These are phyloP conservation scores for Naematelia aurantialba DNA, from an alignment of 768 basidiomycete genomes.

Conservation along the genomic window DNA sequence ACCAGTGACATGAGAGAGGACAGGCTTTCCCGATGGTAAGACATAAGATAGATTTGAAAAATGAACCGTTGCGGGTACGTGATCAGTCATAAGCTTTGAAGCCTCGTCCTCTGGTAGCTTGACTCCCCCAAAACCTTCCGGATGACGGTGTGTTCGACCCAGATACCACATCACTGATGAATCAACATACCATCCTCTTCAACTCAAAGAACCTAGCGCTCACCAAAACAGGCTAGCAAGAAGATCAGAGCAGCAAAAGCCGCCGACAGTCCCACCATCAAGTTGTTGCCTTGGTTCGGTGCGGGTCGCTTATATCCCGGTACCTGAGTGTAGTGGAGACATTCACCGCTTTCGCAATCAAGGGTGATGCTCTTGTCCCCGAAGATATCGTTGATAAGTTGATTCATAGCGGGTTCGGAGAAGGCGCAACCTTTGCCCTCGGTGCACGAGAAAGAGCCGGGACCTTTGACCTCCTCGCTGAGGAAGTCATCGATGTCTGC, in stretches of 20 bases:
- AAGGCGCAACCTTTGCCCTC: slow-evolving; percentile 74
- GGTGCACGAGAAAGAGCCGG: slow-evolving; percentile 77
- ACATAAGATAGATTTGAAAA: slow-evolving; percentile 80
- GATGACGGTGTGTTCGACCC: slow-evolving; percentile 64
- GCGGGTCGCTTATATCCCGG: slow-evolving; percentile 86
- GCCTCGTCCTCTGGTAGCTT: slow-evolving; percentile 71
- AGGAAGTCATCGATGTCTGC: slow-evolving; percentile 92
- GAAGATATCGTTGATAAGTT: slow-evolving; percentile 87
- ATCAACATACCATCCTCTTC: neutral
- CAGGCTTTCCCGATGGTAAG: slow-evolving; percentile 60
- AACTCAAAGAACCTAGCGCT: slow-evolving; percentile 49
- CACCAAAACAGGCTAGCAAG: slow-evolving; percentile 59
- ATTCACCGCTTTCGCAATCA: slow-evolving; percentile 83
- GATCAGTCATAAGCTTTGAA: slow-evolving; percentile 82
- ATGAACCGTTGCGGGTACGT: slow-evolving; percentile 89
- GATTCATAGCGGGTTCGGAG: slow-evolving; percentile 95
- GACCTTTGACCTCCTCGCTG: slow-evolving; percentile 81
- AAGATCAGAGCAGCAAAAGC: slow-evolving; percentile 74
- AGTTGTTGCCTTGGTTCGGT: slow-evolving; percentile 70
- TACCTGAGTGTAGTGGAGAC: slow-evolving; percentile 86
- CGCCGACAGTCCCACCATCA: slow-evolving; percentile 78
- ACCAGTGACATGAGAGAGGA: slow-evolving; percentile 79
- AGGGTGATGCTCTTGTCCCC: slow-evolving; percentile 87
- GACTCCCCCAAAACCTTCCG: slow-evolving; percentile 55
- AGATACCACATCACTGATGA: slow-evolving; percentile 78